Conservation (phyloP, 2,329 filamentous ascomycete species). For the Xylariaceae sp. region DNA sequence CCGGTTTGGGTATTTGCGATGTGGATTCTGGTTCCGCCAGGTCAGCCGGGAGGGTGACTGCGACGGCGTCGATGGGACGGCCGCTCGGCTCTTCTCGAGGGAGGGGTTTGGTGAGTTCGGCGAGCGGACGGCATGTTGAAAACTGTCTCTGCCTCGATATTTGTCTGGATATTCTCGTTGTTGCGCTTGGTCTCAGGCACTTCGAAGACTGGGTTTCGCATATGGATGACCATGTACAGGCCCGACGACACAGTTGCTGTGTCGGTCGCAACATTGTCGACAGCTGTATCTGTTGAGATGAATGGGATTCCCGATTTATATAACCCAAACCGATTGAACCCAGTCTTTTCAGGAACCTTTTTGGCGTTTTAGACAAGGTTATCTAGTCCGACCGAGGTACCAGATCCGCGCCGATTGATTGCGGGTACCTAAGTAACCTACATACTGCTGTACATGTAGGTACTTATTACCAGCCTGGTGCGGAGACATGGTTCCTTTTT, state of each 20-base stretch:
- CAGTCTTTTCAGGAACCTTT: too few species aligned
- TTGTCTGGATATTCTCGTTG: not conserved
- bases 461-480: too few species aligned
- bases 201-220: not conserved
- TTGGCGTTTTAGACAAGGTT: not conserved
- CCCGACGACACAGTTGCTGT: conserved; percentile 11
- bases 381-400: too few species aligned
- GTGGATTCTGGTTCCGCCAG: too few species aligned
- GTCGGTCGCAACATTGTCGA: conserved; percentile 11
- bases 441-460: too few species aligned
- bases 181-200: not conserved
- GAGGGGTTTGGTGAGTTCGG: not conserved
- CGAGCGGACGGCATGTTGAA: conserved; percentile 3
- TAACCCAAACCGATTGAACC: too few species aligned
- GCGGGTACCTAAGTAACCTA: too few species aligned
- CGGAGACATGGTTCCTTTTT: too few species aligned
- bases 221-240: conserved; percentile 1
- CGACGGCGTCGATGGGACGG: not conserved
- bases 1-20: not conserved
- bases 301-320: not conserved
- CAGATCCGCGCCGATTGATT: too few species aligned
- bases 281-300: not conserved
- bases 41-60: not conserved
- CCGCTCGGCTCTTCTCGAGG: conserved; percentile 1
- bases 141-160: conserved; percentile 7